Evolutionary conservation across 352 stramenopile genomes (phyloP).

Genomic region (Phytophthora tentaculata): DNA sequence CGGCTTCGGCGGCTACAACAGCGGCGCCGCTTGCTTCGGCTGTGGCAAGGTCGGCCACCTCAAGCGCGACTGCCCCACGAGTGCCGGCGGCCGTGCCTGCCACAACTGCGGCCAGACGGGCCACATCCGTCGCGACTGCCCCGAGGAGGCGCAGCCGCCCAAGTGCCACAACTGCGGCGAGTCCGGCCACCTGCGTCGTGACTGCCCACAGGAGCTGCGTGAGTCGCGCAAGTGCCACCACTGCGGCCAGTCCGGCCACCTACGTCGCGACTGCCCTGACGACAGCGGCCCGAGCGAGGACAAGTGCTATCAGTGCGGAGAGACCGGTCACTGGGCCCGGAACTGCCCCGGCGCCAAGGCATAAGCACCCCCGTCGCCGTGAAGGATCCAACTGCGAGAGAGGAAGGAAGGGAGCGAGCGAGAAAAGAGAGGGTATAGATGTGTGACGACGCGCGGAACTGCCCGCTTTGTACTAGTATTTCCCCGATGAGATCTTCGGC

Average conservation of each 20-base stretch:
- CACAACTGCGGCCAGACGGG: conserved; percentile 84
- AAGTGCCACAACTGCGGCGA: conserved; percentile 87
- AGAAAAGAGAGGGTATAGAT: conserved; percentile 59
- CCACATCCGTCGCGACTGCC: conserved; percentile 84
- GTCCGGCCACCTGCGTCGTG: conserved; percentile 68
- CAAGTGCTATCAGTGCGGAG: conserved; percentile 88
- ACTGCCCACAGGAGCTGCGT: conserved; percentile 71
- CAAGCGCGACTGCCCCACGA: conserved; percentile 81
- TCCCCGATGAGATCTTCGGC: conserved; percentile 52
- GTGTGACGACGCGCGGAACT: conserved; percentile 50
- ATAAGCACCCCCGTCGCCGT: conserved; percentile 39
- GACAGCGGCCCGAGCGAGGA: conserved; percentile 69
- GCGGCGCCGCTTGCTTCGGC: conserved; percentile 66
- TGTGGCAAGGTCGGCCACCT: conserved; percentile 84
- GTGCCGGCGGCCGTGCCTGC: conserved; percentile 60
- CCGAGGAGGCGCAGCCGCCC: conserved; percentile 70
- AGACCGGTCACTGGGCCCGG: conserved; percentile 79
- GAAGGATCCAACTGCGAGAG: conserved; percentile 43
- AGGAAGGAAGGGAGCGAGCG: conserved; percentile 44
- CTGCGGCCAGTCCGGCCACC: conserved; percentile 70
- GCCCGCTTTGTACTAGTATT: conserved; percentile 71
- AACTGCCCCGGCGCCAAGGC: conserved; percentile 70
- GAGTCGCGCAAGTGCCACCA: conserved; percentile 82
- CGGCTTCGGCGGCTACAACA: conserved; percentile 40
- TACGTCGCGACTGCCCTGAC: conserved; percentile 83